phyloP scores from a whole-genome alignment of 2,329 filamentous ascomycete species.

The Teratosphaeria viscida region DNA sequence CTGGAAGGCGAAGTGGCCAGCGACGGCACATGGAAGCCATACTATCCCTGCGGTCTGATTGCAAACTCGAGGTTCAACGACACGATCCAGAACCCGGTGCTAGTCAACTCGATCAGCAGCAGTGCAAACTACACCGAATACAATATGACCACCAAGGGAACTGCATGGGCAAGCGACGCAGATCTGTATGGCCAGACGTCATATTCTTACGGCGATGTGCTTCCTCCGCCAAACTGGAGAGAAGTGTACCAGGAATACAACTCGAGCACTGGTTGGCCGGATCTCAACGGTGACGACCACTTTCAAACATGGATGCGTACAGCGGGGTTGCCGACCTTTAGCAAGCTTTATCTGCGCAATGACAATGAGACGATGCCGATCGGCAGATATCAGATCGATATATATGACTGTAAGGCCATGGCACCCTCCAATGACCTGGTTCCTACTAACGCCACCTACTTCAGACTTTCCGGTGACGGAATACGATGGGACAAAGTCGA shows the following conservation, averaged over 20 bases:
- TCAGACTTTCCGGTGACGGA: slow-evolving; percentile 68
- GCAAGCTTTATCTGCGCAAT: slow-evolving; percentile 82
- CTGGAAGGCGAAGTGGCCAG: slow-evolving; percentile 33
- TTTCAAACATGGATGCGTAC: slow-evolving; percentile 99
- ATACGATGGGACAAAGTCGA: slow-evolving; percentile 80
- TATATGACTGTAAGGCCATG: slow-evolving; percentile 56
- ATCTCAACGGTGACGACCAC: slow-evolving; percentile 64
- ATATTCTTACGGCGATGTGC: slow-evolving; percentile 55
- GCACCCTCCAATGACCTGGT: not conserved
- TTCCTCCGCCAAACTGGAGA: slow-evolving; percentile 81
- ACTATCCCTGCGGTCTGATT: slow-evolving; percentile 91
- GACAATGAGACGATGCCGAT: slow-evolving; percentile 55
- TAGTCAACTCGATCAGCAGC: slow-evolving; percentile 42
- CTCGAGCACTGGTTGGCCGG: slow-evolving; percentile 54
- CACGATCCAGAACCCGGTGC: slow-evolving; percentile 58
- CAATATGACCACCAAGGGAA: slow-evolving; percentile 63
- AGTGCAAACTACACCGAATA: slow-evolving; percentile 45
- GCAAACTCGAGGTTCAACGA: slow-evolving; percentile 98
- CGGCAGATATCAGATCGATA: slow-evolving; percentile 67
- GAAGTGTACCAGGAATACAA: slow-evolving; percentile 62
- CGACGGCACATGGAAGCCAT: slow-evolving; percentile 48
- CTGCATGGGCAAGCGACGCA: slow-evolving; percentile 78
- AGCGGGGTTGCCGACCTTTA: slow-evolving; percentile 85
- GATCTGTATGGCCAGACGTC: slow-evolving; percentile 57
- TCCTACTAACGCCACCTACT: slow-evolving; percentile 8